Base-by-base conservation (phyloP, 371 early-diverging fungal species). In the Zychaea mexicana region DNA sequence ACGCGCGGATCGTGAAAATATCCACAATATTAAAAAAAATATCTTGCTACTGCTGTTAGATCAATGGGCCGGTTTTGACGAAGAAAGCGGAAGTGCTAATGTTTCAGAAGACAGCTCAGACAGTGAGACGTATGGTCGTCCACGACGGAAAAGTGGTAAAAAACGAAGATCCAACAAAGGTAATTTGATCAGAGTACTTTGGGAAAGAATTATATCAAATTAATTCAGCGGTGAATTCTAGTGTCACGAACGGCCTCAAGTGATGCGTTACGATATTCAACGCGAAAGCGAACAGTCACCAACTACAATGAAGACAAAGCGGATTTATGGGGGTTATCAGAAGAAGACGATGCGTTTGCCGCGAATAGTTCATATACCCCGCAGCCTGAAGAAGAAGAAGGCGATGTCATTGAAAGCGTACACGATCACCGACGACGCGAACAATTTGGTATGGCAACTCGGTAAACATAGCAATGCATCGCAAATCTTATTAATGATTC, bases 361-460 rank as follows among this genome's bases (percentile, higher is more conserved):
- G 39, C 32, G 3, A 19, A 53, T 0, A 31, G n/a, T 22, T 32
- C 65, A 46, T 67, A 67, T 62, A 67, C 68, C 63, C 68, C 68
- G 21, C 58, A 58, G 19, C 47, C 30, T 32, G 49, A 52, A 32
- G 72, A 78, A 57, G 78, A 79, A 38, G 85, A 85, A 15, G 88
- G 85, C 26, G 89, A 88, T 72, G 84, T 85, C 0, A 88, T 88
- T 70, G 89, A 88, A 61, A 80, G 81, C 42, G 70, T 88, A 7
- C 82, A 83, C 62, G 87, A 87, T 63, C 85, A 85, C 66, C 80
- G 83, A 31, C 69, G 82, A 27, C 62, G 68, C 31, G 56, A 69
- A 53, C 67, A 60, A 10, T 42, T 36, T 33, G 64, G 66, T 74
- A 66, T 24, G 45, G 36, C 31, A 33, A 30, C 33, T 36, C 8